A percentile compares a stretch with the other conserved stretches of the same genome.
phyloP scores from a whole-genome alignment of 1,284 basidiomycete genomes.

The Ceratobasidium theobromae region DNA sequence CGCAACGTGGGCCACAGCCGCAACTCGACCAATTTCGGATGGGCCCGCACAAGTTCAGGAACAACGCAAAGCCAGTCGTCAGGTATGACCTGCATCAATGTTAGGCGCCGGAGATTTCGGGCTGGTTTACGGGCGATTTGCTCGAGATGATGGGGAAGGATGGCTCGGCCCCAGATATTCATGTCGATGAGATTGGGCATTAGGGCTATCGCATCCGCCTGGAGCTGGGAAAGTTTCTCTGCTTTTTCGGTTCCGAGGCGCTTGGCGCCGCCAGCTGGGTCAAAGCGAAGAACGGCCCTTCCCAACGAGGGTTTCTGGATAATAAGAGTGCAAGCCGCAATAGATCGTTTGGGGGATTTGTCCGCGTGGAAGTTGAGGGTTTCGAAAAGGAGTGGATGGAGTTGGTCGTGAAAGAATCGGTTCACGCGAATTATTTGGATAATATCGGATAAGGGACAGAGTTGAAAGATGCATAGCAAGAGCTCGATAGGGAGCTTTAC shows the following conservation, averaged over 20 bases:
- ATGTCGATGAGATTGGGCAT: constrained; percentile 19
- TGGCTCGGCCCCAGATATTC: constrained; percentile 24
- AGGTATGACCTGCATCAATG: constrained; percentile 28
- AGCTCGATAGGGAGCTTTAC: constrained; percentile 21
- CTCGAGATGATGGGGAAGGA: constrained; percentile 10
- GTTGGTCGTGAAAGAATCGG: constrained; percentile 9
- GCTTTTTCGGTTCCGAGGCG: neutral
- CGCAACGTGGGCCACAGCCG: constrained; percentile 21
- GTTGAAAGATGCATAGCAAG: constrained; percentile 10
- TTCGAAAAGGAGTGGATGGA: constrained; percentile 27
- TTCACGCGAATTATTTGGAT: constrained; percentile 25
- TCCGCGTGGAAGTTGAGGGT: constrained; percentile 31
- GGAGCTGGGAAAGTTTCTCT: neutral
- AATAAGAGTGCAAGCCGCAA: constrained; percentile 19
- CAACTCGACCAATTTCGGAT: constrained; percentile 15
- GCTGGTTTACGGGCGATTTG: constrained; percentile 2
- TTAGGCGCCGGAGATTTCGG: neutral
- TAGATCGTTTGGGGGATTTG: constrained; percentile 14
- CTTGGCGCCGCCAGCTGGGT: constrained; percentile 19
- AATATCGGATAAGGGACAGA: constrained; percentile 4
- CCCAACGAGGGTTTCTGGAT: constrained; percentile 7
- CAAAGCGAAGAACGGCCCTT: constrained; percentile 20
- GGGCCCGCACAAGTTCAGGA: constrained; percentile 19
- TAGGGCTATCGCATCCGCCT: constrained; percentile 10
- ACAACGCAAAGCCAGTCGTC: constrained; percentile 20